Evolutionary conservation across 768 basidiomycete genomes (phyloP), one percentile per base, ranked within the genome.

Genomic region (Phaeolepiota aurea): DNA sequence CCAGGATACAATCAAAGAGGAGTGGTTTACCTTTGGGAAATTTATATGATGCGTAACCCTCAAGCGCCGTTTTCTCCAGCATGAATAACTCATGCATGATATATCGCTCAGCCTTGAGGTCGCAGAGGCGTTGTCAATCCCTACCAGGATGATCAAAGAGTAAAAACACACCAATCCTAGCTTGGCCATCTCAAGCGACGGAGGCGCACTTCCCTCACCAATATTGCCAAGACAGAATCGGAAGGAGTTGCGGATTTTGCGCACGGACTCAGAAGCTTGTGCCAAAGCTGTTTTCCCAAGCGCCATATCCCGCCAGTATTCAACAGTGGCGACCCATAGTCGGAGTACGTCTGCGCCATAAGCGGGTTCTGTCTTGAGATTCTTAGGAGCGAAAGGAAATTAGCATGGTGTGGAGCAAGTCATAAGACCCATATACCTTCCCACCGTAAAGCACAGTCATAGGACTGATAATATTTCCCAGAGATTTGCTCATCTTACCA

Each of bases 401-500:
- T n/a, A 7, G 28, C 18, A 34, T 13, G n/a, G 3, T 44, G 20
- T 5, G n/a, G n/a, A n/a, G n/a, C n/a, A n/a, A n/a, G n/a, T n/a
- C n/a, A 14, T 40, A 9, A 19, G 12, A 21, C 20, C 20, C 21
- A 61, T 72, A 10, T 47, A 92, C 90, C 63, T 73, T 60, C 14
- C 82, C 83, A 15, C 91, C 94, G 43, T 79, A 56, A 19, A 96
- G 76, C 43, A 98, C 68, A 0, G 76, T 76, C 66, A 87, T 64
- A 0, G 94, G 94, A 51, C 82, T 88, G 37, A 93, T 59, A 18
- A 96, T 80, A 52, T 99, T 99, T 0, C 94, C 94, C 5, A 87
- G 58, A 1, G 87, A 91, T 66, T 99, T 99, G 76, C 93, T 97
- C 94, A 99, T 99, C 65, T 82, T 80, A 2, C 91, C 92, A 10